Conservation (phyloP, 257 asterid genomes). For the Apocynum venetum region DNA sequence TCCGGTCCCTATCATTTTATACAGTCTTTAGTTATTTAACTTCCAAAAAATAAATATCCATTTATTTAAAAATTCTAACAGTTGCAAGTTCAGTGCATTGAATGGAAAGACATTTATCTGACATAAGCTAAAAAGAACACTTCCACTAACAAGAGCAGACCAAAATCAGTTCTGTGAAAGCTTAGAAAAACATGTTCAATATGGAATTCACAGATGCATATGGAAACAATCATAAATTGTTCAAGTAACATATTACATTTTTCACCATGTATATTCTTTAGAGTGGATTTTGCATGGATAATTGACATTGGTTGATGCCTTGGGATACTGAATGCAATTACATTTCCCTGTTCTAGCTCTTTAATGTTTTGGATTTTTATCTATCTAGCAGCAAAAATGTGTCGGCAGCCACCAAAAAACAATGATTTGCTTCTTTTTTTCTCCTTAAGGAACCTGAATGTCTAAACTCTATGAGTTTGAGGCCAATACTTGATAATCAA, state of each 20-base stretch:
- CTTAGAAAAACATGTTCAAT: not conserved
- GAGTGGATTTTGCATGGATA: not conserved
- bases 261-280: not conserved
- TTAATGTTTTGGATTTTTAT: not conserved
- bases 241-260: not conserved
- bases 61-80: not conserved
- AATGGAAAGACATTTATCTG: not conserved
- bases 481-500: not conserved
- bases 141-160: not conserved
- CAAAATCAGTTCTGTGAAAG: constrained; percentile 4
- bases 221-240: not conserved
- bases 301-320: not conserved
- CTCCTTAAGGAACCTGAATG: not conserved
- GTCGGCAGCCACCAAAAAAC: not conserved
- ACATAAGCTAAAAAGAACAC: not conserved
- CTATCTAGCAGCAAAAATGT: not conserved
- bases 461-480: not conserved
- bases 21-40: constrained; percentile 8
- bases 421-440: too few species aligned
- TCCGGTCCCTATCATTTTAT: constrained; percentile 70
- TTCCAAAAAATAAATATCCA: not conserved
- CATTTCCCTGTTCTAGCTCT: not conserved
- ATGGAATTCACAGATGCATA: not conserved
- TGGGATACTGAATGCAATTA: not conserved
- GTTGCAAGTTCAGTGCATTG: not conserved